Base-by-base conservation (phyloP, 1,139 yeast genomes). In the Saccharomyces pastorianus region DNA sequence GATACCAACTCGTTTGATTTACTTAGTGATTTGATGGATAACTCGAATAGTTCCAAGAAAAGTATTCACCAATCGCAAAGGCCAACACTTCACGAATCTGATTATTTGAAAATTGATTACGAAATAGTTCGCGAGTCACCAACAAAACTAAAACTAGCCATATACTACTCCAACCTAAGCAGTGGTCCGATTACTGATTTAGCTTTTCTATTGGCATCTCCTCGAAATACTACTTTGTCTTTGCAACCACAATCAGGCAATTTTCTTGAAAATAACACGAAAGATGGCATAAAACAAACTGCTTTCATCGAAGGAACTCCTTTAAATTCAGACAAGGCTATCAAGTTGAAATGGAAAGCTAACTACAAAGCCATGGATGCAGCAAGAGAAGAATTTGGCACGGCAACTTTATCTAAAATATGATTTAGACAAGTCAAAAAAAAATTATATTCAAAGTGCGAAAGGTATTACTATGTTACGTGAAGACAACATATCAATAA, bases 331-430 rank as follows among this genome's bases (percentile, higher is more conserved):
- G 64, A 64, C 11, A 68, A 68, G 32, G 62, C 78, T 25, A 76
- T 88, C 61, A 90, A 88, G 71, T 76, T 91, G 56, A 86, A 90
- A 68, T 91, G 95, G 95, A 88, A 86, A 68, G 79, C 82, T 31
- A 80, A 81, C 56, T 90, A 83, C 66, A 65, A 64, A n/a, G 65
- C 77, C 6, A 79, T 78, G 53, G 83, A 82, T 13, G 65, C 70
- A 14, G 68, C 70, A 11, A 70, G 70, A 38, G 84, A 80, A 63
- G 87, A 82, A 59, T 76, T 82, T 14, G 88, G 88, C 14, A 82
- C 84, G 44, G 76, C 69, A 49, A 64, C 73, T 47, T 65, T 76
- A 49, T 76, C 76, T 50, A 58, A 59, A 27, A 54, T 62, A 51
- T 66, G 59, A 62, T 34, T 48, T 47, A 42, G 32, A 14, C 13